Base-by-base conservation (phyloP, 345 rosid genomes). In the Camelina hispida region DNA sequence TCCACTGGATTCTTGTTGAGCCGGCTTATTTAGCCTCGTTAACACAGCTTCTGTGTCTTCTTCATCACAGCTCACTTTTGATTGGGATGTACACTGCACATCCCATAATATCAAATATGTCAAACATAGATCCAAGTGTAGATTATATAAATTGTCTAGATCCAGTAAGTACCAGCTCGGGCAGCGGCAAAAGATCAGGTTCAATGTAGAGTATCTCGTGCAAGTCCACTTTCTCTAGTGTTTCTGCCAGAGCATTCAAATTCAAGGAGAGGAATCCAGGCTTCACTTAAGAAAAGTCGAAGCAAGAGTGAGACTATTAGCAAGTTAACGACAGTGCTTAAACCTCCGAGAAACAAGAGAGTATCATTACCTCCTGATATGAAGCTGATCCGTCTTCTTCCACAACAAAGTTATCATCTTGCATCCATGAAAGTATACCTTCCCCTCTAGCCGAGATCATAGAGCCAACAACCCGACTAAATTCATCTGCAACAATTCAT, bases 401-500 rank as follows among this genome's bases (percentile, higher is more conserved):
- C 47, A 91, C 83, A 12, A 82, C 9, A 58, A 94, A 91, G 70
- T 84, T 87, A 44, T 87, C 93, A 72, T 86, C 88, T 53, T 82
- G 79, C 80, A 73, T 78, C 97, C 89, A 90, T 17, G 96, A 87
- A n/a, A 90, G 23, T 58, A 87, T 74, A 66, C 85, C 74, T 75
- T 95, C 97, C 28, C 96, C 97, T 58, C 85, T 87, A 20, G 83
- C 87, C 4, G 87, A 83, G 67, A 95, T 85, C 93, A 92, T 71
- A 30, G 89, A 78, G 42, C 88, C 87, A 34, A 85, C 68, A 35
- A 83, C 83, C 7, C 60, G 81, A 54, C 73, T 72, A 52, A 79
- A 89, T 32, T 83, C 88, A 62, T 83, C 96, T 93, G 87, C 48
- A 70, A 84, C 4, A 35, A 20, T 7, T 44, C 60, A 78, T 3